phyloP scores from a whole-genome alignment of 768 basidiomycete genomes.

The Coprinellus aureogranulatus region DNA sequence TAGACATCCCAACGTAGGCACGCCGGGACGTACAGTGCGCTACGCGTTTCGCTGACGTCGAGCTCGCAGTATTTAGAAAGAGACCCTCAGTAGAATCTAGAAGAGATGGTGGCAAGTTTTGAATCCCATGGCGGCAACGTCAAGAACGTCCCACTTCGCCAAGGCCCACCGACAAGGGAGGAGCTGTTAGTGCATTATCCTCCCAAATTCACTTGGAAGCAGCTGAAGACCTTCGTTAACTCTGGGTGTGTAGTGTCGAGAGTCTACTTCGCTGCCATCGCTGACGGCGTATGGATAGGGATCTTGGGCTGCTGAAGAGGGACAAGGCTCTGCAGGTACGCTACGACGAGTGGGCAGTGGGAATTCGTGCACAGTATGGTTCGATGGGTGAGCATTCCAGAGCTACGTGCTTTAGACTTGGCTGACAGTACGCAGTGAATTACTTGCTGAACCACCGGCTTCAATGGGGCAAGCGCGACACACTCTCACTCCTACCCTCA shows the following conservation, averaged over 20 bases:
- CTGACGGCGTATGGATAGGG: slow-evolving; percentile 53
- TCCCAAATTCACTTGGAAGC: slow-evolving; percentile 70
- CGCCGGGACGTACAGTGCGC: too few species aligned
- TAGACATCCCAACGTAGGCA: too few species aligned
- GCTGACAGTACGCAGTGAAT: slow-evolving; percentile 45
- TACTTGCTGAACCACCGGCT: slow-evolving; percentile 69
- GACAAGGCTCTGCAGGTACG: slow-evolving; percentile 65
- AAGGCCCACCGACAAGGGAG: slow-evolving; percentile 66
- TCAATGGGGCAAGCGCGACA: slow-evolving; percentile 74
- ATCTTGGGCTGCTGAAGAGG: slow-evolving; percentile 77
- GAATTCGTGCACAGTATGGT: slow-evolving; percentile 59
- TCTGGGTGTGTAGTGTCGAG: slow-evolving; percentile 54
- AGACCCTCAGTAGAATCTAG: too few species aligned
- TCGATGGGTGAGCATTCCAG: slow-evolving; percentile 59
- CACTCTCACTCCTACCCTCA: slow-evolving; percentile 58
- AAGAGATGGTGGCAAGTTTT: slow-evolving; percentile 41
- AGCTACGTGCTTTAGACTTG: slow-evolving; percentile 51
- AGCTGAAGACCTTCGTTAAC: slow-evolving; percentile 75
- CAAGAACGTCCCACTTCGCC: slow-evolving; percentile 38
- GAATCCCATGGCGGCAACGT: neutral
- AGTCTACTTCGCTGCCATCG: slow-evolving; percentile 49
- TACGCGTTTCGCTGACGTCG: too few species aligned
- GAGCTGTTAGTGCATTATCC: slow-evolving; percentile 71
- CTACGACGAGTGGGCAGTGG: slow-evolving; percentile 59
- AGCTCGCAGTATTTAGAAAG: neutral